A percentile compares a stretch with the other conserved stretches of the same genome.
Evolutionary conservation across 179 eudicot species (phyloP).

Genomic region (Heliamphora pulchella): DNA sequence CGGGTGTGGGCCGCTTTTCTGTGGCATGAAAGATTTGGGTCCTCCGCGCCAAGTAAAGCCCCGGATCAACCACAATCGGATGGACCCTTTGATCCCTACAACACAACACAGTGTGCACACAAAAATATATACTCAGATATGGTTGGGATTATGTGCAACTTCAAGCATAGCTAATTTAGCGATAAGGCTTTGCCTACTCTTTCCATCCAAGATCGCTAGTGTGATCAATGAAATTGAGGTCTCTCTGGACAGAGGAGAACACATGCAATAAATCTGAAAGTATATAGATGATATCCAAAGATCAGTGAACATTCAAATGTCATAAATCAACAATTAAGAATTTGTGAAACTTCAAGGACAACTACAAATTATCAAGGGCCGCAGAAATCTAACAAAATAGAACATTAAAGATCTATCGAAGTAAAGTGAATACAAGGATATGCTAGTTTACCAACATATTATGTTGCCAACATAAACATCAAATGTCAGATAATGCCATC

Average conservation of each 20-base stretch:
- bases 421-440: not conserved
- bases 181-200: conserved; percentile 56
- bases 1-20: conserved; percentile 70
- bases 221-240: conserved; percentile 84
- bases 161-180: conserved; percentile 10
- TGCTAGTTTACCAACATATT: not conserved
- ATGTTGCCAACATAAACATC: not conserved
- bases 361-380: not conserved
- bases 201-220: conserved; percentile 90
- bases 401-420: not conserved
- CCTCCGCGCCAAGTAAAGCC: conserved; percentile 73
- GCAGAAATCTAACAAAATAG: not conserved
- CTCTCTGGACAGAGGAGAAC: conserved; percentile 64
- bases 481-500: not conserved
- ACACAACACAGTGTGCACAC: not conserved
- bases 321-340: no score
- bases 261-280: conserved; percentile 68
- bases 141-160: not conserved
- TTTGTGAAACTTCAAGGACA: no score
- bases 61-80: conserved; percentile 89
- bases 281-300: not conserved
- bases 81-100: conserved; percentile 50
- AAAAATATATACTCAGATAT: conserved; percentile 1
- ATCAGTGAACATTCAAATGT: conserved; percentile 1
- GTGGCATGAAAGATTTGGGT: conserved; percentile 76